These are phyloP conservation scores for Trametes sp. DNA, from an alignment of 1,284 basidiomycete species.

Conservation along the genomic window DNA sequence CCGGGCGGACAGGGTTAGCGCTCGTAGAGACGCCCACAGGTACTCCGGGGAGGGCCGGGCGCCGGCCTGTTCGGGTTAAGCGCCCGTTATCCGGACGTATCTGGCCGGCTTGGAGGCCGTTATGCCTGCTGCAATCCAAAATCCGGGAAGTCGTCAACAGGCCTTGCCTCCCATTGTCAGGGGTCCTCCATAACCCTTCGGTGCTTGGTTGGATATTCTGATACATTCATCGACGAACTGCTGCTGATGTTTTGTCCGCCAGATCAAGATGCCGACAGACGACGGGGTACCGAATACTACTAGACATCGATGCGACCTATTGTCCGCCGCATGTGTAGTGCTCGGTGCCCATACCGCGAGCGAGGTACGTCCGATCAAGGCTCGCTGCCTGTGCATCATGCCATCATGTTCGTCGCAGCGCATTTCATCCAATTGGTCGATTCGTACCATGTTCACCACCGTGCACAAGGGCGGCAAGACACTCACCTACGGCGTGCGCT, in stretches of 20 bases:
- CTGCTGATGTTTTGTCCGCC: neutral
- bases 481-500: neutral
- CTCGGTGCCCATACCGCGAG: neutral
- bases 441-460: neutral
- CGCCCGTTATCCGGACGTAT: too few species aligned
- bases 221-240: slow-evolving; percentile 1
- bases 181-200: neutral
- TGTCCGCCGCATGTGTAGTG: slow-evolving; percentile 19
- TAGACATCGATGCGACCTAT: slow-evolving; percentile 10
- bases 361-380: slow-evolving; percentile 2
- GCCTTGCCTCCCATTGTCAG: too few species aligned
- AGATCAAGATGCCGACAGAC: neutral
- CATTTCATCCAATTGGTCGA: neutral
- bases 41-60: too few species aligned
- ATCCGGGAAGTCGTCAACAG: too few species aligned
- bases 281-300: neutral
- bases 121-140: too few species aligned
- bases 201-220: neutral
- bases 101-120: too few species aligned
- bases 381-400: neutral
- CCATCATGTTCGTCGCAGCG: neutral
- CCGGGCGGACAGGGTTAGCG: too few species aligned
- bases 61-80: too few species aligned
- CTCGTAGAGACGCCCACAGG: too few species aligned
- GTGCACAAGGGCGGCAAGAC: neutral